Conservation (phyloP, 2,329 filamentous ascomycete genomes). For the Verticillium klebahnii region DNA sequence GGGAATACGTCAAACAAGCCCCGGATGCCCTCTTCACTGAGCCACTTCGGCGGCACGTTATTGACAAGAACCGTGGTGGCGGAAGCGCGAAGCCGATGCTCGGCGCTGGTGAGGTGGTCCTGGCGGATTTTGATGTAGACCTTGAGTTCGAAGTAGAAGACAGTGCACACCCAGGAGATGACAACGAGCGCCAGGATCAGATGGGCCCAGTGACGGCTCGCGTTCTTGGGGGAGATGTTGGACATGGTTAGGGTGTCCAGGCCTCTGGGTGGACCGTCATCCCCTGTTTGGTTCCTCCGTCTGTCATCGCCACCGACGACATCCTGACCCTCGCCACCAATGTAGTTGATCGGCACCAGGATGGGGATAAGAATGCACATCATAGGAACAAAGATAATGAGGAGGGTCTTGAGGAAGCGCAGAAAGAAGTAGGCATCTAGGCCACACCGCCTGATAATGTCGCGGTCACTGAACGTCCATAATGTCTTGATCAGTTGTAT, state of each 20-base stretch:
- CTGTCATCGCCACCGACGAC: slow-evolving; percentile 25
- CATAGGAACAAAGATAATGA: slow-evolving; percentile 89
- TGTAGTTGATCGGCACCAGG: slow-evolving; percentile 77
- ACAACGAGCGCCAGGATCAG: slow-evolving; percentile 73
- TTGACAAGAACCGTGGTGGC: slow-evolving; percentile 94
- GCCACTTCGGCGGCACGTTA: slow-evolving; percentile 86
- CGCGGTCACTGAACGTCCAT: slow-evolving; percentile 65
- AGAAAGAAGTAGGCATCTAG: slow-evolving; percentile 97
- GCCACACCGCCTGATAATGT: slow-evolving; percentile 92
- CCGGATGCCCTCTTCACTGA: slow-evolving; percentile 73
- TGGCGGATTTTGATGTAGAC: slow-evolving; percentile 92
- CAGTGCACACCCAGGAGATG: slow-evolving; percentile 77
- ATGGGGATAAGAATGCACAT: slow-evolving; percentile 76
- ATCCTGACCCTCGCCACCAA: slow-evolving; percentile 62
- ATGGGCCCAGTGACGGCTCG: slow-evolving; percentile 77
- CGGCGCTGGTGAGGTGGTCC: slow-evolving; percentile 88
- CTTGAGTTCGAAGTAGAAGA: slow-evolving; percentile 80
- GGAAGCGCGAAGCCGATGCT: slow-evolving; percentile 88
- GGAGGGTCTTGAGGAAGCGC: slow-evolving; percentile 70
- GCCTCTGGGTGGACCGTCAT: slow-evolving; percentile 40
- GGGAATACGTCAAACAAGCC: slow-evolving; percentile 94
- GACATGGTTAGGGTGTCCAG: slow-evolving; percentile 83
- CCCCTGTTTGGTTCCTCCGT: slow-evolving; percentile 7
- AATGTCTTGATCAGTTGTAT: slow-evolving; percentile 52
- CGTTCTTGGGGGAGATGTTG: slow-evolving; percentile 67